A percentile compares a stretch with the other conserved stretches of the same genome.
phyloP scores from a whole-genome alignment of 306 rosid species.

The Trifolium pratense region DNA sequence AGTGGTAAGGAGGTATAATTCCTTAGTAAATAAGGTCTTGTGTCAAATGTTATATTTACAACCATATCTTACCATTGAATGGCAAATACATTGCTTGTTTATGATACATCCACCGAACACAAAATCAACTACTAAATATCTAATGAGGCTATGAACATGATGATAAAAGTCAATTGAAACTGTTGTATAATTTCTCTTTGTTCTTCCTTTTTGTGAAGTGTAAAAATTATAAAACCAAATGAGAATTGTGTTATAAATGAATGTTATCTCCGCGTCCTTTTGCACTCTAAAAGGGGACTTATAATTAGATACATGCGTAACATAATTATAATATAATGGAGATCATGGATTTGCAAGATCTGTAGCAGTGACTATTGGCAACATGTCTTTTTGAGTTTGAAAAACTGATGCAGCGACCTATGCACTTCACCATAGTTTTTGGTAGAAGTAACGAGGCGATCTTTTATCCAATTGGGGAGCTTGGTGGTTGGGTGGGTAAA shows the following conservation, averaged over 20 bases:
- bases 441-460: constrained; percentile 63
- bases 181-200: neutral
- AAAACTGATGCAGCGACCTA: constrained; percentile 79
- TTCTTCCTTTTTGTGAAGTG: constrained; percentile 3
- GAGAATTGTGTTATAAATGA: neutral
- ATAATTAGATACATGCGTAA: no score
- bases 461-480: constrained; percentile 92
- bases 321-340: constrained; percentile 14
- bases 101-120: neutral
- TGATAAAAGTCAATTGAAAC: neutral
- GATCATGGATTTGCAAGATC: constrained; percentile 2
- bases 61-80: neutral
- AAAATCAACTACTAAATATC: neutral
- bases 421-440: constrained; percentile 81
- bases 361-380: constrained; percentile 40
- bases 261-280: neutral
- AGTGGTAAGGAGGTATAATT: neutral
- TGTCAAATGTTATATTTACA: neutral
- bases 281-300: no score
- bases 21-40: neutral
- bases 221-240: neutral
- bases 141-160: constrained; percentile 4
- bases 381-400: constrained; percentile 58
- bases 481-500: constrained; percentile 67
- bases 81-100: neutral